These are phyloP conservation scores for Arthrobotrys sphaeroides DNA, from an alignment of 2,329 filamentous ascomycete species.

Conservation along the genomic window DNA sequence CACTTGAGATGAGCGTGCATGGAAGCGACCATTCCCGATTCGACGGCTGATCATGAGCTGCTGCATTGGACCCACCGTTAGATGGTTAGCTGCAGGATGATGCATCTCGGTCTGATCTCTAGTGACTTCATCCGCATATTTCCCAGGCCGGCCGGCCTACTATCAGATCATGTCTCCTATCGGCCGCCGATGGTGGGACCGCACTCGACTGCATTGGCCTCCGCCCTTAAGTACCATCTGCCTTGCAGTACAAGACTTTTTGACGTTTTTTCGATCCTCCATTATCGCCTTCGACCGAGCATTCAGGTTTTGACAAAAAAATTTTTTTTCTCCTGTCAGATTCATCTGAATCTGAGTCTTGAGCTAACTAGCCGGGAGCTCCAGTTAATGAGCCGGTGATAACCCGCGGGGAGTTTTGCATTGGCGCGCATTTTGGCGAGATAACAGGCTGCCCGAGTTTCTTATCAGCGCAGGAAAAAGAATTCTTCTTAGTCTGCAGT, in stretches of 20 bases:
- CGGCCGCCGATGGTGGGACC: slow-evolving; percentile 1
- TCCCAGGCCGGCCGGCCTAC: too few relatives aligned
- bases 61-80: slow-evolving; percentile 14
- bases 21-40: slow-evolving; percentile 21
- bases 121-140: slow-evolving; percentile 21
- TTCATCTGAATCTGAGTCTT: background rate
- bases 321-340: background rate
- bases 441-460: background rate
- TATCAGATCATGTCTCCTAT: slow-evolving; percentile 16
- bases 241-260: background rate
- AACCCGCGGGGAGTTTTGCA: slow-evolving; percentile 44
- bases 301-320: background rate
- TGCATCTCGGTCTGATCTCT: slow-evolving; percentile 21
- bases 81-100: slow-evolving; percentile 14
- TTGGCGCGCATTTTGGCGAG: slow-evolving; percentile 4
- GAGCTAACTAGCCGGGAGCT: background rate
- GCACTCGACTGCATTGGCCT: background rate
- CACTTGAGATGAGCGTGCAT: background rate
- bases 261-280: background rate
- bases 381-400: slow-evolving; percentile 22
- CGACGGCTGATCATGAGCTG: slow-evolving; percentile 17
- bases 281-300: background rate
- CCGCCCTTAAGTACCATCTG: background rate
- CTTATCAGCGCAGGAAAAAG: slow-evolving; percentile 6
- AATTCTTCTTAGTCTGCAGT: slow-evolving; percentile 17